Base-by-base conservation (phyloP, 352 stramenopile species). In the Phytophthora pseudosyringae region DNA sequence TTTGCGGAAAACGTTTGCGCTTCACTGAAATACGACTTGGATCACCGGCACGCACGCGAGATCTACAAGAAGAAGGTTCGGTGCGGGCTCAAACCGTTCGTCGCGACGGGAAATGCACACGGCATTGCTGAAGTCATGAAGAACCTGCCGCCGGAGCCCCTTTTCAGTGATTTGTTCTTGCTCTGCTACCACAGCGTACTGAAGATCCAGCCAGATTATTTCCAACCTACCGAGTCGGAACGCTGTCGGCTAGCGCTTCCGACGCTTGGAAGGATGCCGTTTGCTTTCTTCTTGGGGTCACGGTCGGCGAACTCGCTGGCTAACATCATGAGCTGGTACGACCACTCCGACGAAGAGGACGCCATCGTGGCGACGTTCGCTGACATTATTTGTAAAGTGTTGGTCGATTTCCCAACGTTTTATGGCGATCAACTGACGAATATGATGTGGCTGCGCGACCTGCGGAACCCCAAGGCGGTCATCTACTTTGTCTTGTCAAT, bases 41-140 rank as follows among this genome's bases (percentile, higher is more conserved):
- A 93, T 49, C 83, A 93, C 46, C 62, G 79, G 33, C 73, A 91
- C 26, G 82, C 82, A 1, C 73, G 83, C 11, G 69, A 78, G 7
- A 72, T 89, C 51, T 93, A 95, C 78, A 95, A 95, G 52, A 86
- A 90, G 55, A 93, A 93, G 58, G 85, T 95, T 5, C 60, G 52
- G 6, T 90, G 83, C 39, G 86, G 83, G 0, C 48, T 95, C 0
- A 67, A 71, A 26, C 80, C 83, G 1, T 83, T 95, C 25, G 8
- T 88, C 0, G 59, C 78, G 6, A 91, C 73, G 1, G 80, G 91
- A 49, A 93, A 93, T 35, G 66, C 44, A 1, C 80, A 92, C 39
- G 83, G 81, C 0, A 90, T 96, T 36, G 86, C 81, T n/a, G 83
- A 91, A 66, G 81, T 97, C 15, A 62, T 97, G 48, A 88, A 87